phyloP scores from a whole-genome alignment of 192 early-diverging fungal species.

The Gryganskiella cystojenkinii region DNA sequence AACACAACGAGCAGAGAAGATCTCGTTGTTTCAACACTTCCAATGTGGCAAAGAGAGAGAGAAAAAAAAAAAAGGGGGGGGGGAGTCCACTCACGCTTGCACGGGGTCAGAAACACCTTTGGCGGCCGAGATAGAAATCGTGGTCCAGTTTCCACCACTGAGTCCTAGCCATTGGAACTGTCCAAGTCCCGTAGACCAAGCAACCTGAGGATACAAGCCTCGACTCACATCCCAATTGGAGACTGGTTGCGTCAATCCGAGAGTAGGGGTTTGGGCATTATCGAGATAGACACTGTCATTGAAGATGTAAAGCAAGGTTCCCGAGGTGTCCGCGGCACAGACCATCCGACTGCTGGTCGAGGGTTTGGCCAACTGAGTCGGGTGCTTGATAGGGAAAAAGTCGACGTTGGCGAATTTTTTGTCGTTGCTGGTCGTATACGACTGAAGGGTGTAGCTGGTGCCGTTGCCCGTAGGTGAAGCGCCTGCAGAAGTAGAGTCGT shows the following conservation, averaged over 20 bases:
- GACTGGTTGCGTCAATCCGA: slow-evolving; percentile 10
- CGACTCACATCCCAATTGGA: slow-evolving; percentile 13
- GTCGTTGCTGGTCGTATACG: slow-evolving; percentile 18
- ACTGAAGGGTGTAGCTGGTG: slow-evolving; percentile 30
- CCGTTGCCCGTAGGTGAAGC: background rate
- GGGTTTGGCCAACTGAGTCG: background rate
- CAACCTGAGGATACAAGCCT: slow-evolving; percentile 10
- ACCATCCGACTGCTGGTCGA: slow-evolving; percentile 23
- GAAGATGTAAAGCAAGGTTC: slow-evolving; percentile 39
- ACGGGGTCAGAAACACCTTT: slow-evolving; percentile 11
- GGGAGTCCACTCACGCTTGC: slow-evolving; percentile 17
- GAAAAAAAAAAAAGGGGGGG: background rate
- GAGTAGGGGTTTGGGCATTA: slow-evolving; percentile 8
- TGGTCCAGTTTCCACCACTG: slow-evolving; percentile 19
- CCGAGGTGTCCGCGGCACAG: slow-evolving; percentile 31
- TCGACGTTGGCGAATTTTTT: background rate
- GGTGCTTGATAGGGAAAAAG: background rate
- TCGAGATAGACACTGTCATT: slow-evolving; percentile 40
- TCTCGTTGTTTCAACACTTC: background rate
- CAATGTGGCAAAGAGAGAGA: background rate
- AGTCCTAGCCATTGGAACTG: slow-evolving; percentile 47
- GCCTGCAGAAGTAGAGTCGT: background rate
- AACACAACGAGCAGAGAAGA: background rate
- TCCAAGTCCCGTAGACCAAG: slow-evolving; percentile 8
- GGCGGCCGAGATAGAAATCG: slow-evolving; percentile 9